Evolutionary conservation across 306 rosid genomes (phyloP), one percentile per base, ranked within the genome.

Genomic region (Lithocarpus polystachyus): DNA sequence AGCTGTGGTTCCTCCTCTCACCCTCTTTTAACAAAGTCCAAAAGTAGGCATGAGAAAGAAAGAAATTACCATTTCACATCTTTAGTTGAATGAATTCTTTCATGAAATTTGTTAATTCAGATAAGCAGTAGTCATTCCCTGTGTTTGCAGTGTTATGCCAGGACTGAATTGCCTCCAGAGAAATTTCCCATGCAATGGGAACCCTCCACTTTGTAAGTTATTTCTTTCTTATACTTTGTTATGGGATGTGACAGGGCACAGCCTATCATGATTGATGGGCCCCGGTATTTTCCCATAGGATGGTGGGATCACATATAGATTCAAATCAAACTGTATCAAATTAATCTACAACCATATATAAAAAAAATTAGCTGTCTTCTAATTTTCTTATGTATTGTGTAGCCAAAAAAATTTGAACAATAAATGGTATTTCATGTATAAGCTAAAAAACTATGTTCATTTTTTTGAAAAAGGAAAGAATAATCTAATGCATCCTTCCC

Each of bases 81-180:
- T 62, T 19, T 24, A 23, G 7, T 20, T 59, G 67, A 59, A 26
- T 14, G 15, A 29, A 2, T 17, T 62, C 53, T 12, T 48, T 48
- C 53, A 48, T 48, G 53, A 48, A 48, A 48, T 48, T 48, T 48
- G 53, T 26, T 9, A 14, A 8, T 62, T 35, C 17, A 14, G 43
- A 62, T 0, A 11, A 64, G 69, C 2, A 64, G 0, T 31, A 14
- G 31, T 64, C 0, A 29, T 54, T 22, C 70, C 71, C 6, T 77
- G 22, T 65, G 69, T 65, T 86, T 84, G 81, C 89, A 92, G 97
- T 60, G 87, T 52, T 35, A 86, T 94, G 68, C 93, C 86, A 17
- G 86, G 94, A 68, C 79, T 90, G 83, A 77, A 84, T 52, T 94
- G 97, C 86, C 91, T 94, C 79, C 97, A 92, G 72, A 84, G 65